Evolutionary conservation across 257 asterid genomes (phyloP).

Genomic region (Dorcoceras hygrometricum): DNA sequence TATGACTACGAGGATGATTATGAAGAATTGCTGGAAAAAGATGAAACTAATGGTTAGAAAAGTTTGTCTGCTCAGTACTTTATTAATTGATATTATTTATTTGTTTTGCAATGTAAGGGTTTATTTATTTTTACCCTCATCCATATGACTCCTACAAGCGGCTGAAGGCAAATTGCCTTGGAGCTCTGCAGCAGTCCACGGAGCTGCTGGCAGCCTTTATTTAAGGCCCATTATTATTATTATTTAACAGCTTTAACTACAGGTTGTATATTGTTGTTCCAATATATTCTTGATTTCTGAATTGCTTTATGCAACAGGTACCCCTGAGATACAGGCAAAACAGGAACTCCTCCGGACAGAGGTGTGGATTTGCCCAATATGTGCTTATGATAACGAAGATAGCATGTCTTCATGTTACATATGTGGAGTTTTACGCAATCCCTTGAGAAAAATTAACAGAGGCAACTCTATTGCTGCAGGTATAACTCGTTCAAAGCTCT

Average conservation of each 20-base stretch:
- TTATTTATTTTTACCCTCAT: neutral
- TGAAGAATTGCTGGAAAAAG: conserved; percentile 41
- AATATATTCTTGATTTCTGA: conserved; percentile 23
- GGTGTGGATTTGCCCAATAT: conserved; percentile 90
- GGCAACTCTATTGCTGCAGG: conserved; percentile 47
- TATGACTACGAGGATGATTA: conserved; percentile 43
- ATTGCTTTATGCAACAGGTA: conserved; percentile 36
- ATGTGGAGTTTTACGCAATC: conserved; percentile 91
- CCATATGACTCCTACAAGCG: neutral
- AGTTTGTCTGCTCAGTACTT: conserved; percentile 4
- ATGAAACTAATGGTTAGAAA: conserved; percentile 33
- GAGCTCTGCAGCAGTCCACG: neutral
- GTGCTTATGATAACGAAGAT: conserved; percentile 89
- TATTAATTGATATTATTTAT: conserved; percentile 2
- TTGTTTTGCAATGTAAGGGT: neutral
- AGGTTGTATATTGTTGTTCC: conserved; percentile 17
- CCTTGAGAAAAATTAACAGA: conserved; percentile 61
- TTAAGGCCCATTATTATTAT: neutral
- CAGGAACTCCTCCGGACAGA: conserved; percentile 39
- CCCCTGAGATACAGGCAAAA: conserved; percentile 33
- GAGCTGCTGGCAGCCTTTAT: neutral
- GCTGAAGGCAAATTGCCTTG: neutral
- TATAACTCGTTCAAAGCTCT: conserved; percentile 23
- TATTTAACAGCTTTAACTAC: no score
- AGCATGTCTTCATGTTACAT: conserved; percentile 78